Evolutionary conservation across 768 basidiomycete species (phyloP), one percentile per base, ranked within the genome.

Genomic region (Tricholoma bakamatsutake): DNA sequence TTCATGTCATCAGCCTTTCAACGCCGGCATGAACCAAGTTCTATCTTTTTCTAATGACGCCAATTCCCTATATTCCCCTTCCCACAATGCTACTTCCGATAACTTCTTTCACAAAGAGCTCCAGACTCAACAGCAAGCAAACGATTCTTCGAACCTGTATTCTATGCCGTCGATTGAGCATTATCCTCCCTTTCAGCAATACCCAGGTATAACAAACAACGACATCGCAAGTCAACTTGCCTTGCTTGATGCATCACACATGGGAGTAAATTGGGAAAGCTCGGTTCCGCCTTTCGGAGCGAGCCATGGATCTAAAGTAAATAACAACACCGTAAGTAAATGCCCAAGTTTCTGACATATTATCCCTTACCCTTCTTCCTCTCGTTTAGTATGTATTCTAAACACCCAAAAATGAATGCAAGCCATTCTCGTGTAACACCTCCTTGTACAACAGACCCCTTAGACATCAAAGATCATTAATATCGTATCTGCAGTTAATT

Each of bases 191-290:
- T 73, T 65, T 58, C 61, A 69, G 10, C 72, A 72, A 37, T 68
- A 62, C 53, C 65, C 67, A 17, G 62, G 65, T 7, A 57, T 18
- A 66, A 70, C 57, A 57, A 60, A 15, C 59, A 67, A 62, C 56
- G 71, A 72, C 33, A 55, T 65, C 21, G 55, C 67, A 24, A 68
- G 64, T 53, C 73, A 75, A 33, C 68, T 72, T 54, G 39, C 67
- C 11, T 53, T 71, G 24, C 71, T 73, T 49, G 72, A 73, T 17
- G 45, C 56, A 24, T 57, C 67, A 31, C 59, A 68, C 53, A 61
- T 69, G 51, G 62, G 63, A 40, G 56, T 69, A 56, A 59, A 66
- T 48, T 75, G 73, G 71, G 70, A 69, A 18, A 54, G 55, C 15
- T 17, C 59, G 3, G 56, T 59, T 4, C 58, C 64, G 34, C 54